phyloP scores from a whole-genome alignment of 2,329 filamentous ascomycete species.

The Magnaporthales sp. region DNA sequence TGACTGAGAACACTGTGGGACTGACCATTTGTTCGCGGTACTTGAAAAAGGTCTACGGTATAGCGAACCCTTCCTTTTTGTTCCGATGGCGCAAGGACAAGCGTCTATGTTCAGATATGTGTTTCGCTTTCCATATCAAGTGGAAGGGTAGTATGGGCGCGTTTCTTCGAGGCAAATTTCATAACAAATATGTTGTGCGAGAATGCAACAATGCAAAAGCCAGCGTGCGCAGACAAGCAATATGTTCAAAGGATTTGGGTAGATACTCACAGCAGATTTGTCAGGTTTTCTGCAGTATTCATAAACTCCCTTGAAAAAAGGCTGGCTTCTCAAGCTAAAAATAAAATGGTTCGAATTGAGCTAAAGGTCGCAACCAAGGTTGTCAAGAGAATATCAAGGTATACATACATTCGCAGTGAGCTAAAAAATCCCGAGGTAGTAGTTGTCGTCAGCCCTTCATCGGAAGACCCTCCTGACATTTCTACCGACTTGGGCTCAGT shows the following conservation, averaged over 20 bases:
- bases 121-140: neutral
- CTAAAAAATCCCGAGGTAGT: neutral
- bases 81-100: neutral
- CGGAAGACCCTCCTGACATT: neutral
- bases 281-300: neutral
- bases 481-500: slow-evolving; percentile 46
- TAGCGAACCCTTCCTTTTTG: neutral
- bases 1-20: neutral
- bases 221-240: neutral
- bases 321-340: neutral
- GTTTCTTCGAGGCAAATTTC: neutral
- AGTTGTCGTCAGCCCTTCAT: neutral
- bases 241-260: neutral
- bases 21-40: neutral
- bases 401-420: neutral
- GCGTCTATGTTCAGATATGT: neutral
- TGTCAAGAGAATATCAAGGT: neutral
- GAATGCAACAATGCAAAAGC: neutral
- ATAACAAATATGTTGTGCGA: neutral
- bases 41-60: neutral
- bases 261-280: neutral
- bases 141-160: neutral
- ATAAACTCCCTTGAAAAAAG: neutral
- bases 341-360: neutral
- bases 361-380: neutral